Base-by-base conservation (phyloP, 1,284 basidiomycete species). In the Microstroma glucosiphilum region DNA sequence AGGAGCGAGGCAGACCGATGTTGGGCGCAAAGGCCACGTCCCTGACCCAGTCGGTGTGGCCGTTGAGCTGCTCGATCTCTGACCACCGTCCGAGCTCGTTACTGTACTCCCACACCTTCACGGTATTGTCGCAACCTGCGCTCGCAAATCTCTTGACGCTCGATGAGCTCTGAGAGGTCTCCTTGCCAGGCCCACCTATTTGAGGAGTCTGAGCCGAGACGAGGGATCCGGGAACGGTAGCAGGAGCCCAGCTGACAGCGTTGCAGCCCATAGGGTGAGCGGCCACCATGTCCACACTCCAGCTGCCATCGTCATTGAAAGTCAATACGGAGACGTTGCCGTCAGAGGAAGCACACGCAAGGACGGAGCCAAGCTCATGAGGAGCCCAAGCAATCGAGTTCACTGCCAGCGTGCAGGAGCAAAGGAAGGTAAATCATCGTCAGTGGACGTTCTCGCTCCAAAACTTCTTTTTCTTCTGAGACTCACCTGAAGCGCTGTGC, bases 331-430 rank as follows among this genome's bases (percentile, higher is more conserved):
- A 97, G 58, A 98, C 86, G 80, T 96, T 96, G 68, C 94, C 94
- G 79, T 98, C 94, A 1, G 92, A 96, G n/a, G 91, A 94, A 0
- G 94, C 94, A 76, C 94, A 98, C 0, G 92, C 93, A 54, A 98
- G 85, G 70, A 96, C 93, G 0, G 96, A 91, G 60, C 96, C 94
- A 13, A 97, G 86, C 79, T 97, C 94, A 73, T 96, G 92, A 0
- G 96, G 92, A 40, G 94, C 93, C 94, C 96, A 98, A 0, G 92
- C 91, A 43, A 98, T 90, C 0, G 93, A 93, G 81, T 98, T 98
- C 63, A 97, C 94, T 91, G 66, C 11, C 13, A 15, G 51, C 19
- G 51, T 6, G 51, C 13, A 25, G 7, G 19, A 21, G 51, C 13
- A 15, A 54, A 6, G 13, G 6, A 21, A 17, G 25, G 15, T 17